Base-by-base conservation (phyloP, 2,329 filamentous ascomycete species). In the Pseudogymnoascus sp. region DNA sequence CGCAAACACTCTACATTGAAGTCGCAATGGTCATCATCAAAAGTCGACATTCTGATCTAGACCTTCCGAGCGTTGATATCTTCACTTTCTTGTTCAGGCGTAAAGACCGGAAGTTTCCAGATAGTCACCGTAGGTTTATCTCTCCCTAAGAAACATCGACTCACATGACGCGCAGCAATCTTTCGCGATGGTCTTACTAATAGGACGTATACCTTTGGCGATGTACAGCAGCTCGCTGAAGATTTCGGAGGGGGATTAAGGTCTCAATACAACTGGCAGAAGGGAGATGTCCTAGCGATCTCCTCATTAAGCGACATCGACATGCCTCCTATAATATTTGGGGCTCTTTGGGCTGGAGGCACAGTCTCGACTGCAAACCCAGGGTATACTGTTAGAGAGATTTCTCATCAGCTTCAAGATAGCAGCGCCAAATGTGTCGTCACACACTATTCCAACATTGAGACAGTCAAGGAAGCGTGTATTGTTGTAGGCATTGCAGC, bases 241-340 rank as follows among this genome's bases (percentile, higher is more conserved):
- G 81, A 84, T 16, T 93, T 96, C 67, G 91, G 90, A 60, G 84
- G 86, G 66, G 91, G 89, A 1, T 80, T 96, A 16, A 86, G 85
- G 69, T 83, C 86, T 41, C 75, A 79, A 23, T 92, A 86, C 81
- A 80, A 84, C 61, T 95, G 91, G 88, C 79, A 84, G 67, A 91
- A 88, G 72, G 88, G 89, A 69, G 89, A 96, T 71, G 88, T 92
- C 2, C 80, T 96, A 26, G 88, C 83, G n/a, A 80, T 95, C 63
- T 94, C 88, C 78, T 86, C 89, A 5, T 88, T 91, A 35, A 96
- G 96, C 72, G 84, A 81, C 72, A 87, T 96, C 71, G 91, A 96
- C 73, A 90, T 87, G 0, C 86, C 90, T 0, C 78, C 86, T 4
- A 75, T 91, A 49, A 90, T 85, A 73, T 89, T 89, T 78, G 91